Evolutionary conservation across 495 filamentous ascomycete species (phyloP).

Genomic region (Penicillium crystallinum): DNA sequence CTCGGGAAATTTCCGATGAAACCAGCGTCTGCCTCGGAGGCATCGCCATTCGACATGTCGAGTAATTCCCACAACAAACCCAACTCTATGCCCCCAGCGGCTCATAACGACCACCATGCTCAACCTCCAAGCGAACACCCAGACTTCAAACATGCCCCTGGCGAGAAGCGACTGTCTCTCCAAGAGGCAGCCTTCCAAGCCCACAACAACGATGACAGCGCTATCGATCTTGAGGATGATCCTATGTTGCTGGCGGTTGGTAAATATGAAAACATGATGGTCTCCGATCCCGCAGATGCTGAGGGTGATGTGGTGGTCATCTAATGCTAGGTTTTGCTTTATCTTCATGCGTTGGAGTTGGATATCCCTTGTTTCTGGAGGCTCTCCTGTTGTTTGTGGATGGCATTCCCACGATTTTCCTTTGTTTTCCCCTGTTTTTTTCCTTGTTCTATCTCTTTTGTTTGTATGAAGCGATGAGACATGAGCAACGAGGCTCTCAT

Average conservation of each 20-base stretch:
- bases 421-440: slow-evolving; percentile 10
- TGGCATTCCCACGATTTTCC: slow-evolving; percentile 17
- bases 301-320: slow-evolving; percentile 48
- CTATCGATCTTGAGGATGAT: slow-evolving; percentile 45
- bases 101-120: slow-evolving; percentile 10
- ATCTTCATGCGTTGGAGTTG: slow-evolving; percentile 21
- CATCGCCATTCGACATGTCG: slow-evolving; percentile 9
- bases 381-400: slow-evolving; percentile 14
- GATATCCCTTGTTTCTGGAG: slow-evolving; percentile 15
- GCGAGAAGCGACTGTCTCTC: slow-evolving; percentile 20
- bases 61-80: slow-evolving; percentile 9
- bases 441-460: slow-evolving; percentile 2
- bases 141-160: slow-evolving; percentile 15
- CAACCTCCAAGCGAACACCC: slow-evolving; percentile 14
- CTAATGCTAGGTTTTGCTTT: slow-evolving; percentile 21
- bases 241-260: slow-evolving; percentile 44
- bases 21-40: slow-evolving; percentile 5
- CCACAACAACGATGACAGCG: slow-evolving; percentile 44
- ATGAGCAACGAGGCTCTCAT: slow-evolving; percentile 21
- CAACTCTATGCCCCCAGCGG: slow-evolving; percentile 1
- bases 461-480: slow-evolving; percentile 28
- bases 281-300: slow-evolving; percentile 43
- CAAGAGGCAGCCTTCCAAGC: slow-evolving; percentile 32
- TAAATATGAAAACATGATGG: slow-evolving; percentile 49
- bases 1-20: slow-evolving; percentile 23